These are phyloP conservation scores for Aureobasidium sp. DNA, from an alignment of 2,329 filamentous ascomycete genomes.

Conservation along the genomic window DNA sequence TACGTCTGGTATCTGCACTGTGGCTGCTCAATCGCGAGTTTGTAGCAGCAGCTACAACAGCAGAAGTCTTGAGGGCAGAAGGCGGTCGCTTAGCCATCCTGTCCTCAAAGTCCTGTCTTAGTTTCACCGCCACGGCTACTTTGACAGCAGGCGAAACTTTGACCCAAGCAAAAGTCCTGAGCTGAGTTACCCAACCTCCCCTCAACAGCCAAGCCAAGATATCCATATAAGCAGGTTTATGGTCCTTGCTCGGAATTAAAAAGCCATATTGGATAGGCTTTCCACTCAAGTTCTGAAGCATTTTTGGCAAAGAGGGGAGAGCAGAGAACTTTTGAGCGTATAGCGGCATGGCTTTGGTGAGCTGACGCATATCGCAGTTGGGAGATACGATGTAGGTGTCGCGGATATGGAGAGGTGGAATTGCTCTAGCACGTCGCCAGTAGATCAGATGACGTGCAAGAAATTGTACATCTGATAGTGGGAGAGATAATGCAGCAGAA, in stretches of 20 bases:
- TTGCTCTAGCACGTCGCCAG: constrained; percentile 87
- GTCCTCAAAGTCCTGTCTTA: constrained; percentile 9
- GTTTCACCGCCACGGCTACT: neutral
- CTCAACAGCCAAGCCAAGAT: constrained; percentile 92
- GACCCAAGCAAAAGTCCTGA: constrained; percentile 86
- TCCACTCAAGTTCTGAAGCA: constrained; percentile 74
- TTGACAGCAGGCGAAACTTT: constrained; percentile 17
- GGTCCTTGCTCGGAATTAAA: constrained; percentile 78
- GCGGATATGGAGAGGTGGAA: constrained; percentile 79
- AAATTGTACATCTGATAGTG: constrained; percentile 71
- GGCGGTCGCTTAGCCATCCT: neutral
- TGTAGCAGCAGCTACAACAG: neutral
- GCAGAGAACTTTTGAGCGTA: constrained; percentile 78
- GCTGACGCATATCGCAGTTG: constrained; percentile 68
- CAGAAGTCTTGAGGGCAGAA: neutral
- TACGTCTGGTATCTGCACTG: neutral
- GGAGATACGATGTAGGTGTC: constrained; percentile 90
- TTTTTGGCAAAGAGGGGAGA: constrained; percentile 72
- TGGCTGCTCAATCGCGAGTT: neutral
- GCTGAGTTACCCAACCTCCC: constrained; percentile 86
- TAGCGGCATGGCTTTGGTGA: constrained; percentile 59
- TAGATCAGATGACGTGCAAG: constrained; percentile 91
- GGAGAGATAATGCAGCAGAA: constrained; percentile 61
- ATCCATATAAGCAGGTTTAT: constrained; percentile 78
- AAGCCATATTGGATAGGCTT: constrained; percentile 74